These are phyloP conservation scores for Schizochytrium sp. DNA, from an alignment of 108 stramenopile genomes.

Conservation along the genomic window DNA sequence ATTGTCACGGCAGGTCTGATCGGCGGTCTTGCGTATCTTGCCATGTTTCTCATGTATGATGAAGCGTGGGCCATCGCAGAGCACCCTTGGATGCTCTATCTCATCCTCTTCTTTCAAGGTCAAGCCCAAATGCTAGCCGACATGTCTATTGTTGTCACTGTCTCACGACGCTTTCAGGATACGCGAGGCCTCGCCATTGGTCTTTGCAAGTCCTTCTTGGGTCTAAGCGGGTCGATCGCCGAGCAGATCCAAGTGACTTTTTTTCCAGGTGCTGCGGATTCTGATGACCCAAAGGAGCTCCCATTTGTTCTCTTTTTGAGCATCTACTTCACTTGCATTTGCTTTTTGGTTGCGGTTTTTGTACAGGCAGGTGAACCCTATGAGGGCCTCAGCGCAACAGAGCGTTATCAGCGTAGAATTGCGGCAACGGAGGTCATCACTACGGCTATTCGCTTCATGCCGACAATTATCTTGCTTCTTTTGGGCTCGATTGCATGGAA, in stretches of 20 bases:
- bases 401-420: background rate
- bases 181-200: constrained; percentile 15
- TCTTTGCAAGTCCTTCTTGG: constrained; percentile 33
- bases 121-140: constrained; percentile 41
- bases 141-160: constrained; percentile 45
- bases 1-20: background rate
- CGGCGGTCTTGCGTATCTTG: background rate
- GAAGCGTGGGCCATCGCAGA: background rate
- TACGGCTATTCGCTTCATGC: constrained; percentile 16
- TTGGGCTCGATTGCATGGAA: constrained; percentile 8
- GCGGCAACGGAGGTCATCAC: constrained; percentile 4
- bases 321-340: constrained; percentile 48
- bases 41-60: constrained; percentile 15
- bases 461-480: background rate
- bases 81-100: constrained; percentile 20
- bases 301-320: constrained; percentile 56
- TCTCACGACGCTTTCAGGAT: constrained; percentile 17
- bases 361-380: background rate
- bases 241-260: constrained; percentile 40
- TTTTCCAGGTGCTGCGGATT: background rate
- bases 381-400: background rate
- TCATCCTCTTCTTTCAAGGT: constrained; percentile 33
- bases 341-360: constrained; percentile 5
- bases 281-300: background rate
- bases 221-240: constrained; percentile 16